phyloP scores from a whole-genome alignment of 129 eudicot genomes.

The Silybum marianum region DNA sequence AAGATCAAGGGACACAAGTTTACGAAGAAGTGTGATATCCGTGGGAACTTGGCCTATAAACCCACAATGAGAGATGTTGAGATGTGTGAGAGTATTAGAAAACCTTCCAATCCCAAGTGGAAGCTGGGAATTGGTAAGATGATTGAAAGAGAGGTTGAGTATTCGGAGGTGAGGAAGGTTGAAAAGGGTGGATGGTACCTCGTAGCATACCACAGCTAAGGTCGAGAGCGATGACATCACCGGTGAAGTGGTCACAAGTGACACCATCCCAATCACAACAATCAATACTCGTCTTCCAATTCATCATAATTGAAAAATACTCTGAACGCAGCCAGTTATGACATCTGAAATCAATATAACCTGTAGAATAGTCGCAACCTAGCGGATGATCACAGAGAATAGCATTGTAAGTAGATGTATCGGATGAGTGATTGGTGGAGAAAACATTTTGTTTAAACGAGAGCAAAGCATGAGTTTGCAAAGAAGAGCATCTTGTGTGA shows the following conservation, averaged over 20 bases:
- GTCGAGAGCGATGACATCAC: slow-evolving; percentile 39
- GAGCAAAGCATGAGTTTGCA: too few relatives aligned
- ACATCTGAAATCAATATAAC: neutral
- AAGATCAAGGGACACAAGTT: neutral
- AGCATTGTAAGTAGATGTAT: too few relatives aligned
- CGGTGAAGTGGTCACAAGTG: slow-evolving; percentile 15
- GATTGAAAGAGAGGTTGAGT: slow-evolving; percentile 37
- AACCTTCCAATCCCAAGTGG: slow-evolving; percentile 13
- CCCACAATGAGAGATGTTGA: slow-evolving; percentile 16
- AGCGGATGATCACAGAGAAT: too few relatives aligned
- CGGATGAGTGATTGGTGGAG: too few relatives aligned
- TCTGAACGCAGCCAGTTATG: neutral
- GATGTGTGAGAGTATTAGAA: slow-evolving; percentile 30
- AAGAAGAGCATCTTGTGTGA: too few relatives aligned
- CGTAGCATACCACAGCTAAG: slow-evolving; percentile 33
- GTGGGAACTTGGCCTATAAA: slow-evolving; percentile 15
- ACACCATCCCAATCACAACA: slow-evolving; percentile 47
- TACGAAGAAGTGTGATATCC: slow-evolving; percentile 13
- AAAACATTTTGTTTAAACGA: too few relatives aligned
- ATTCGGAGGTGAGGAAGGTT: slow-evolving; percentile 24
- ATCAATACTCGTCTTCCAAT: slow-evolving; percentile 32
- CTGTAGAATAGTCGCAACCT: too few relatives aligned
- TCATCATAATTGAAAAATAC: slow-evolving; percentile 3
- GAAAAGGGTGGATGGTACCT: slow-evolving; percentile 37
- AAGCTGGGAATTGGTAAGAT: slow-evolving; percentile 9